Evolutionary conservation across 2,329 filamentous ascomycete species (phyloP).

Genomic region (Aspergillus fructus): DNA sequence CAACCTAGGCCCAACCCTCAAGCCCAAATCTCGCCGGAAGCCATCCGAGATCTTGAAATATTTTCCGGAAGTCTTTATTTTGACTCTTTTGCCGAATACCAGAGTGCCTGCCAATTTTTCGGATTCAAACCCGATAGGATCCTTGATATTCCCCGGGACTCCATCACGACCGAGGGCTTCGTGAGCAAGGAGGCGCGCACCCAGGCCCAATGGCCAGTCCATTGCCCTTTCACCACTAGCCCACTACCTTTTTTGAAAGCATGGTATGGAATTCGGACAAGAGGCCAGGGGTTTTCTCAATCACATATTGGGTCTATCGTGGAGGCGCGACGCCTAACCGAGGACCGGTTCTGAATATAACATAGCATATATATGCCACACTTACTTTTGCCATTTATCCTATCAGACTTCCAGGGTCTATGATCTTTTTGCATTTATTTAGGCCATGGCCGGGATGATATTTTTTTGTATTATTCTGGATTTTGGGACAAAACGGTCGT

Average conservation of each 20-base stretch:
- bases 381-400: background rate
- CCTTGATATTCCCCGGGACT: conserved; percentile 12
- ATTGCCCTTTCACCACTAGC: conserved; percentile 35
- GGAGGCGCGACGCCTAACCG: conserved; percentile 33
- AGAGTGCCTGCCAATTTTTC: conserved; percentile 18
- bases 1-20: background rate
- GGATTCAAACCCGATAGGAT: conserved; percentile 41
- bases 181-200: conserved; percentile 25
- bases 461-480: background rate
- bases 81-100: conserved; percentile 53
- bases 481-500: background rate
- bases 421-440: background rate
- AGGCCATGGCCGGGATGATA: background rate
- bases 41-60: conserved; percentile 54
- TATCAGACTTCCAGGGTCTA: background rate
- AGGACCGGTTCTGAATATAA: conserved; percentile 28
- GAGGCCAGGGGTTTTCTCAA: conserved; percentile 42
- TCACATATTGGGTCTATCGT: conserved; percentile 47
- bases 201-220: conserved; percentile 21
- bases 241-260: conserved; percentile 42
- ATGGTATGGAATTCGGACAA: conserved; percentile 37
- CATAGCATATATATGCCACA: background rate
- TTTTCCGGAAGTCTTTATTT: conserved; percentile 70
- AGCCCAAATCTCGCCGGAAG: conserved; percentile 3
- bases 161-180: conserved; percentile 25